phyloP scores from a whole-genome alignment of 2,329 filamentous ascomycete species.

The Lachnellula suecica region DNA sequence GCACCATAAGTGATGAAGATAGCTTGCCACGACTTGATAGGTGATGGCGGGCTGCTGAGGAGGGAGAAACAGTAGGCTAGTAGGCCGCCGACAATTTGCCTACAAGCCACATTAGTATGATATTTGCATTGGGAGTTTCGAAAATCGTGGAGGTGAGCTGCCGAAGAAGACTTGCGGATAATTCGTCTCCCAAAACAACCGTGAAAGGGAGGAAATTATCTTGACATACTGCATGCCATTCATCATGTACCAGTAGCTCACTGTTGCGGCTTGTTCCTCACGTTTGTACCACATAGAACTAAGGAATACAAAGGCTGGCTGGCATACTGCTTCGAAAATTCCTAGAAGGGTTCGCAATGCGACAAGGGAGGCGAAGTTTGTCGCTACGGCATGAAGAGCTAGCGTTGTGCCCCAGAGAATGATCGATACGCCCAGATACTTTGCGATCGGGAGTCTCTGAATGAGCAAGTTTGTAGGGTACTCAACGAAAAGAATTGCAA shows the following conservation, averaged over 20 bases:
- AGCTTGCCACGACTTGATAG: conserved; percentile 62
- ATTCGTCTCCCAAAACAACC: too few relatives aligned
- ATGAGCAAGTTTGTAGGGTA: conserved; percentile 39
- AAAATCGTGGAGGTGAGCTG: too few relatives aligned
- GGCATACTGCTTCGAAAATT: conserved; percentile 66
- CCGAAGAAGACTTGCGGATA: too few relatives aligned
- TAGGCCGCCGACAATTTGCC: conserved; percentile 63
- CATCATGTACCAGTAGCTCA: conserved; percentile 69
- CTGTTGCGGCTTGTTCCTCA: conserved; percentile 62
- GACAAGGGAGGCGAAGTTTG: conserved; percentile 60
- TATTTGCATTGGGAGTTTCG: too few relatives aligned
- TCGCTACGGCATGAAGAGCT: conserved; percentile 59
- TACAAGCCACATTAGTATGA: too few relatives aligned
- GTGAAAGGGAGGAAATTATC: too few relatives aligned
- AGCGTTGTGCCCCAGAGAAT: conserved; percentile 56
- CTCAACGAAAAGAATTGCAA: conserved; percentile 33
- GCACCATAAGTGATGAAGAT: conserved; percentile 47
- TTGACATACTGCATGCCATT: conserved; percentile 70
- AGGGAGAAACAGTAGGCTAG: conserved; percentile 59
- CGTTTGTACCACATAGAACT: conserved; percentile 73
- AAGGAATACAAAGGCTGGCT: conserved; percentile 65
- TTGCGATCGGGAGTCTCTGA: conserved; percentile 36
- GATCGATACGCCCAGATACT: conserved; percentile 32
- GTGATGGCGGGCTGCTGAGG: conserved; percentile 42
- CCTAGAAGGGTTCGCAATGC: conserved; percentile 66